Conservation (phyloP, 352 stramenopile species). For the Pythium chondricola region DNA sequence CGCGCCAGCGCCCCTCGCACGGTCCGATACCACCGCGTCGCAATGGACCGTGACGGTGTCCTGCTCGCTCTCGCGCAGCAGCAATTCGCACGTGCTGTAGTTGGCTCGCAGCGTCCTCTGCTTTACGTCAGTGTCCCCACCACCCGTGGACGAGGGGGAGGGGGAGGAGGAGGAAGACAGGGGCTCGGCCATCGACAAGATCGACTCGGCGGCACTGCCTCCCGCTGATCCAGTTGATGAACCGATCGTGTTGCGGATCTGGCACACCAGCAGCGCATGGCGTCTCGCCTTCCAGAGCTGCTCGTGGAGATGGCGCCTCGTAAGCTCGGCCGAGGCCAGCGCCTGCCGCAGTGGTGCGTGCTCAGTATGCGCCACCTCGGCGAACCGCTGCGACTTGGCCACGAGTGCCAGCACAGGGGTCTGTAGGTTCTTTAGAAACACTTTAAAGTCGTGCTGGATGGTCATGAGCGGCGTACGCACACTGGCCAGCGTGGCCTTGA, state of each 20-base stretch:
- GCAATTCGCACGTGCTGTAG: constrained; percentile 47
- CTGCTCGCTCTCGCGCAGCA: constrained; percentile 29
- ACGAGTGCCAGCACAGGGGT: constrained; percentile 48
- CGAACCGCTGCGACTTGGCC: constrained; percentile 36
- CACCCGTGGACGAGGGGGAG: not conserved
- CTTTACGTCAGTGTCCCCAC: not conserved
- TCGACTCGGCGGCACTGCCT: constrained; percentile 6
- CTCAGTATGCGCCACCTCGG: constrained; percentile 40
- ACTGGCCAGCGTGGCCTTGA: constrained; percentile 33
- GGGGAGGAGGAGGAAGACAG: not conserved
- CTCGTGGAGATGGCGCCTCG: constrained; percentile 58
- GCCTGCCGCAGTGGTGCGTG: constrained; percentile 44
- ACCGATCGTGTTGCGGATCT: constrained; percentile 37
- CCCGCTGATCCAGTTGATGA: not conserved
- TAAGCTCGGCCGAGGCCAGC: constrained; percentile 32
- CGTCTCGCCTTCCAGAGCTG: constrained; percentile 52
- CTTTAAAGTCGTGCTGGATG: constrained; percentile 44
- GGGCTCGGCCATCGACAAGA: not conserved
- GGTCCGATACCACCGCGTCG: constrained; percentile 60
- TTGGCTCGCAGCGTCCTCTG: constrained; percentile 41
- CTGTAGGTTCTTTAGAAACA: constrained; percentile 42
- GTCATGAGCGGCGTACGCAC: constrained; percentile 44
- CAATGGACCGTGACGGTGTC: constrained; percentile 41
- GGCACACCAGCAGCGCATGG: constrained; percentile 56
- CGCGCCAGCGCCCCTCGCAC: constrained; percentile 26